These are phyloP conservation scores for Cinnamomum chago DNA, from an alignment of 164 flowering plant species.

Conservation along the genomic window DNA sequence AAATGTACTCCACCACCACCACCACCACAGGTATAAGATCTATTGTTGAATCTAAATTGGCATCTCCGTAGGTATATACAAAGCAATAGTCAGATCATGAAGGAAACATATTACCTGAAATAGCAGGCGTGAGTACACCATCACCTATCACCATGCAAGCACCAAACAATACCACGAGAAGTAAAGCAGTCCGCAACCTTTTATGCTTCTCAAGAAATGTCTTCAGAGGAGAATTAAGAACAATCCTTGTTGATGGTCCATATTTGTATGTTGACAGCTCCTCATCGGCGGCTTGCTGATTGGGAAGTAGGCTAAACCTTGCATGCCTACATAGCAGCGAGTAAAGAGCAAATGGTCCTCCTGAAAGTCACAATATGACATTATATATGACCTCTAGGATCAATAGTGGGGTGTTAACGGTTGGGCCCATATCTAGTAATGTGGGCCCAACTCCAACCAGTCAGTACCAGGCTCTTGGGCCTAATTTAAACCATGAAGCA, in stretches of 20 bases:
- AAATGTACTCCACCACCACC: too few species aligned
- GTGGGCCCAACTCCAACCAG: neutral
- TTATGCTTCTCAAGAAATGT: slow-evolving; percentile 75
- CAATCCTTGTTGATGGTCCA: slow-evolving; percentile 40
- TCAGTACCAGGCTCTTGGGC: too few species aligned
- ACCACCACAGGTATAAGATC: neutral
- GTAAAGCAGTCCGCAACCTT: slow-evolving; percentile 47
- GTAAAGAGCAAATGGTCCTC: slow-evolving; percentile 93
- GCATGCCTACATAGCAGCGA: slow-evolving; percentile 87
- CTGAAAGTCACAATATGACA: slow-evolving; percentile 29
- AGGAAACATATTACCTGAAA: slow-evolving; percentile 52
- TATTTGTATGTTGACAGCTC: slow-evolving; percentile 76
- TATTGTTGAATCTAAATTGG: neutral
- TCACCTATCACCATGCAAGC: slow-evolving; percentile 90
- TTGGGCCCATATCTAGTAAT: neutral
- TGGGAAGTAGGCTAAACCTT: slow-evolving; percentile 73
- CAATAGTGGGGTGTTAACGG: neutral
- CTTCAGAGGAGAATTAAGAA: slow-evolving; percentile 41
- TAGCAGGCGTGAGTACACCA: slow-evolving; percentile 86
- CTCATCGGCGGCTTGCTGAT: slow-evolving; percentile 93
- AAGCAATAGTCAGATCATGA: neutral
- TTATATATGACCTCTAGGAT: slow-evolving; percentile 8
- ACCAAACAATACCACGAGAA: slow-evolving; percentile 65
- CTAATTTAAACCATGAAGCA: too few species aligned
- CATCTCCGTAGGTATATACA: neutral